Evolutionary conservation across 179 eudicot genomes (phyloP), one percentile per base, ranked within the genome.

Genomic region (Silene vulgaris): DNA sequence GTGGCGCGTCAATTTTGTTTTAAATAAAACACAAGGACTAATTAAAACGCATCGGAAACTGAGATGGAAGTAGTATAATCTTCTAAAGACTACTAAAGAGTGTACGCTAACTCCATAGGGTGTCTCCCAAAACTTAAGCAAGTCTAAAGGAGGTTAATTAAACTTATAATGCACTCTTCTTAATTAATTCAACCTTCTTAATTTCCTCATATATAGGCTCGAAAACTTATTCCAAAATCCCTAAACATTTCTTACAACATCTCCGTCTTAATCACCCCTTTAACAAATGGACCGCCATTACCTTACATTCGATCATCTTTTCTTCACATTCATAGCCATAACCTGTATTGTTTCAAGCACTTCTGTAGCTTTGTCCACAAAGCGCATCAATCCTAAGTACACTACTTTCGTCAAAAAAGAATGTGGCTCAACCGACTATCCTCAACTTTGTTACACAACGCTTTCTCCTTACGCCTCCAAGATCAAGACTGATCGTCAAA

Each of bases 391-490:
- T 17, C 72, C 17, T 7, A 45, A 43, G 7, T 48, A 21, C 11
- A 50, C 16, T 8, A 52, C 45, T 3, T 72, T 72, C 75, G 30
- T 57, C 2, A 72, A 32, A 54, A 8, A 56, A 56, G 75, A 72
- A 72, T 72, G 75, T 7, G 52, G 30, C 17, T 72, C 75, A 14
- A 72, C 75, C 0, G 75, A 32, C 60, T 72, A 32, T 16, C 50
- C 75, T 56, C 48, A 72, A 30, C 48, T 57, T 29, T 72, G 75
- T 19, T 72, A 72, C 65, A 8, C 14, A 1, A n/a, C 48, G 28
- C 50, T 72, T 4, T 72, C 65, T n/a, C 75, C 65, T 56, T 72
- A 72, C 65, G 65, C 75, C 0, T 56, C 75, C 17, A 72, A 72
- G 75, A 19, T 72, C 28, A 32, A 29, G 14, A 29, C 12, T 8